Evolutionary conservation across 371 early-diverging fungal genomes (phyloP), one percentile per base, ranked within the genome.

Genomic region (Batkoa obscura): DNA sequence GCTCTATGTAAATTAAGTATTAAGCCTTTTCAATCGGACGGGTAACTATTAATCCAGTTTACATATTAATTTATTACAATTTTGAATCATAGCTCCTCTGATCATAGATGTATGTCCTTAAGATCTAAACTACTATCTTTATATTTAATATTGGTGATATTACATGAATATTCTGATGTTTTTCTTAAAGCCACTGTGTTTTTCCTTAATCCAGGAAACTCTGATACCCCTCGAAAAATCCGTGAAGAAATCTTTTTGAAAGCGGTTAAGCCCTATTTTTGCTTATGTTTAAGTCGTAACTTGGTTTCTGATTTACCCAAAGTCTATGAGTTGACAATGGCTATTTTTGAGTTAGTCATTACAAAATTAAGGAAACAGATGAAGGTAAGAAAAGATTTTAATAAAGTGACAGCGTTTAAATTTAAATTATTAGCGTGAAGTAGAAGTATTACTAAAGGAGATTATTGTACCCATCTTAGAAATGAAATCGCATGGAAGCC

Each of bases 1-100:
- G 88, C 94, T 0, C 73, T 96, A 30, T 92, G 93, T 70, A 88
- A 88, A 61, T 73, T 94, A 15, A 86, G 87, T 17, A 89, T 90
- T 78, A 79, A 85, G 32, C 55, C 68, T 0, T 35, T 55, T 12
- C 43, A 59, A 1, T 10, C 52, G 23, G 59, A 56, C 50, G 37
- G 58, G 58, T 57, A 57, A 57, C 1, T 43, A 30, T 33, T 2
- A 9, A 15, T 37, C 42, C 2, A 2, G 15, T 39, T 13, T 34
- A 34, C n/a, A 30, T 39, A 61, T 59, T 43, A 9, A 72, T 75
- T 31, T 13, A n/a, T n/a, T n/a, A n/a, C 17, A 45, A n/a, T 23
- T 45, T 45, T n/a, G 45, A 3, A 15, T 45, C 58, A 38, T 56
- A 66, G 61, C 34, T 55, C 68, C 1, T 68, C 55, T 56, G 71